Conservation (phyloP, 345 rosid species). For the Eucalyptus sp. region DNA sequence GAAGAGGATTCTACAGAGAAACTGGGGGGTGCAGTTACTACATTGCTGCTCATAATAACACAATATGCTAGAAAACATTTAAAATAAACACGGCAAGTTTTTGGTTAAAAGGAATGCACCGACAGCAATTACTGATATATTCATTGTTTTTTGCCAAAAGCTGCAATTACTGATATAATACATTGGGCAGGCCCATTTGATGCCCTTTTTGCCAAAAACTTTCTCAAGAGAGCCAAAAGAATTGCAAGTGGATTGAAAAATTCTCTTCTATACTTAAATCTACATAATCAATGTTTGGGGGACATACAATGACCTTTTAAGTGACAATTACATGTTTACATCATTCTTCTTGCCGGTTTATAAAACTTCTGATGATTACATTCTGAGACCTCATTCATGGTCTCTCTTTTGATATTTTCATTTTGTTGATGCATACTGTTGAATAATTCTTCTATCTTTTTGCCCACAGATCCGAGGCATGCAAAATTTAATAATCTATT, state of each 20-base stretch:
- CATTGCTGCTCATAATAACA: neutral
- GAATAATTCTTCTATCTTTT: neutral
- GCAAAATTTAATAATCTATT: constrained; percentile 67
- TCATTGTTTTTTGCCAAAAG: neutral
- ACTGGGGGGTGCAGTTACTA: neutral
- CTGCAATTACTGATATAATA: neutral
- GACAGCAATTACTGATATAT: neutral
- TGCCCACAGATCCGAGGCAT: constrained; percentile 75
- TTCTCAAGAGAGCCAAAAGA: neutral
- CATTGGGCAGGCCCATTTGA: neutral
- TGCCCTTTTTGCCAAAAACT: neutral
- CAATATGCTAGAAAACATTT: neutral
- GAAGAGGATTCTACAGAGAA: neutral
- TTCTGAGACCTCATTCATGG: neutral
- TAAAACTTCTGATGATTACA: neutral
- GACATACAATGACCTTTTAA: neutral
- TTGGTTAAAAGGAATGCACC: neutral
- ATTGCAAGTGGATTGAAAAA: neutral
- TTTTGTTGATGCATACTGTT: neutral
- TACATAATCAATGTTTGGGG: neutral
- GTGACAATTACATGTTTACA: neutral
- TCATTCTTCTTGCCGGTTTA: neutral
- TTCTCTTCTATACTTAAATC: neutral
- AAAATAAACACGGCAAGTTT: neutral
- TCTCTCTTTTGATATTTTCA: neutral